Conservation (phyloP, 352 stramenopile species). For the Pythium phragmitis region DNA sequence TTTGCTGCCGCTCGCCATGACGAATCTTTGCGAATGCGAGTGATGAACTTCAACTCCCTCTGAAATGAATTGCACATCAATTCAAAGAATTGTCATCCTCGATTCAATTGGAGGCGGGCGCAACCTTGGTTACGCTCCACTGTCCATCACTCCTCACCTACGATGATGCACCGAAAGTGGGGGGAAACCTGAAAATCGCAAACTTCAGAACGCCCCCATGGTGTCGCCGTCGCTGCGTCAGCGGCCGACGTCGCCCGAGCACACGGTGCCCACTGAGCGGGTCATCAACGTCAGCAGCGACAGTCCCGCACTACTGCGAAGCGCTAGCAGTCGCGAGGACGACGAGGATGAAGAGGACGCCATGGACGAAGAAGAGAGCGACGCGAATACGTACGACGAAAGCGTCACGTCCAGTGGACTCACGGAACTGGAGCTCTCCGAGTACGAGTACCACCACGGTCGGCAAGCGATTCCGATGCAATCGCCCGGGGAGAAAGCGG, state of each 20-base stretch:
- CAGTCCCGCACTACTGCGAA: constrained; percentile 20
- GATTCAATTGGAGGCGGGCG: neutral
- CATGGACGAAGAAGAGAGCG: constrained; percentile 8
- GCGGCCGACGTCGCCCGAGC: constrained; percentile 4
- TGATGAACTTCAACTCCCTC: neutral
- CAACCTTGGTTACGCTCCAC: neutral
- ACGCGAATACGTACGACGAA: constrained; percentile 7
- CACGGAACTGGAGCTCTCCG: constrained; percentile 26
- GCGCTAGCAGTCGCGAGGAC: neutral
- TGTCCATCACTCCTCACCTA: neutral
- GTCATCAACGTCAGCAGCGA: constrained; percentile 26
- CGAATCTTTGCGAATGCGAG: neutral
- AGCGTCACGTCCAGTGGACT: constrained; percentile 22
- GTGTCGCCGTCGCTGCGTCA: constrained; percentile 4
- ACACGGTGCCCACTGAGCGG: constrained; percentile 7
- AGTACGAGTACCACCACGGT: constrained; percentile 55
- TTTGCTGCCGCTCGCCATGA: neutral
- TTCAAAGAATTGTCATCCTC: neutral
- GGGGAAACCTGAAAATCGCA: neutral
- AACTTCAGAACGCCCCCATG: constrained; percentile 2
- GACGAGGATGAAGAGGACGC: constrained; percentile 11
- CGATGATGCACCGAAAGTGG: neutral
- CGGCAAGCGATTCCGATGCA: constrained; percentile 66
- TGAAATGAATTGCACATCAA: constrained; percentile 14
- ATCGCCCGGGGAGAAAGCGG: constrained; percentile 53